phyloP scores from a whole-genome alignment of 805 yeast genomes.

The Blastobotrys chiropterorum region DNA sequence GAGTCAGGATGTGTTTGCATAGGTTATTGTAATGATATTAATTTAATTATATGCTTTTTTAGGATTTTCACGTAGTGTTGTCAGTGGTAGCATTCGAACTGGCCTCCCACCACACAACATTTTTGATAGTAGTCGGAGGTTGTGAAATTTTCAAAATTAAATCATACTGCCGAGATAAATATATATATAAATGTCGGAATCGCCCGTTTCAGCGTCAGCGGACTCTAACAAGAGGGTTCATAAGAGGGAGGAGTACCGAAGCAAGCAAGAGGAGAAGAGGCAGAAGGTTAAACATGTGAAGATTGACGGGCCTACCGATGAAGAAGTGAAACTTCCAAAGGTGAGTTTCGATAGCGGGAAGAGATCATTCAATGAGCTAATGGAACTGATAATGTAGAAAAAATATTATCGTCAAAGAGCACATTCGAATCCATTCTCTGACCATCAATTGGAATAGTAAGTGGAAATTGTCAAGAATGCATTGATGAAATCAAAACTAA shows the following conservation, averaged over 20 bases:
- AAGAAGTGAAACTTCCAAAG: constrained; percentile 50
- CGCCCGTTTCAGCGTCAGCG: constrained; percentile 1
- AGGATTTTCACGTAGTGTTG: too few species aligned
- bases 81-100: too few species aligned
- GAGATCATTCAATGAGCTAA: not conserved
- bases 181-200: constrained; percentile 5
- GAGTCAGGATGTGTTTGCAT: constrained; percentile 58
- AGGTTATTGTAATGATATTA: constrained; percentile 2
- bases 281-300: constrained; percentile 42
- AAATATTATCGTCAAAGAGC: constrained; percentile 94
- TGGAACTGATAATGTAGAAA: constrained; percentile 30
- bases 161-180: constrained; percentile 1
- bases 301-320: constrained; percentile 30
- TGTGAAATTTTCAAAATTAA: not conserved
- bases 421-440: constrained; percentile 95
- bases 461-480: constrained; percentile 7
- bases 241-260: constrained; percentile 33
- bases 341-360: not conserved
- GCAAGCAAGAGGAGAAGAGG: constrained; percentile 44
- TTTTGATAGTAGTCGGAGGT: not conserved
- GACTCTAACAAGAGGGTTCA: not conserved
- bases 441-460: constrained; percentile 77
- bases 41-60: constrained; percentile 1
- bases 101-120: too few species aligned
- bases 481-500: not conserved